These are phyloP conservation scores for Coniella lustricola DNA, from an alignment of 2,329 filamentous ascomycete species.

Conservation along the genomic window DNA sequence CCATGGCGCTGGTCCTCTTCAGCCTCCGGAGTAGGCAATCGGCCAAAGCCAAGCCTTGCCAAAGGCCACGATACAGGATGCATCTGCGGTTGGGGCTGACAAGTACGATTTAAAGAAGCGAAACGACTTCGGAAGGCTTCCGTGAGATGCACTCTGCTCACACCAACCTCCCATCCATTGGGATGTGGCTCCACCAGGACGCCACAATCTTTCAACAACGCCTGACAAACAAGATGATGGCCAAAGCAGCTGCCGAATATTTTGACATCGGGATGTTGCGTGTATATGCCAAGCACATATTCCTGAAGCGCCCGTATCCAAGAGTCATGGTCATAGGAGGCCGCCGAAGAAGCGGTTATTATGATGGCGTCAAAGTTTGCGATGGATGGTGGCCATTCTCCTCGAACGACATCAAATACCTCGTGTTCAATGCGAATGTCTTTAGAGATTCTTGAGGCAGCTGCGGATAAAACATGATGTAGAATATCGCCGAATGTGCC, in stretches of 20 bases:
- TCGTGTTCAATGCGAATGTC: background rate
- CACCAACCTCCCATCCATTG: constrained; percentile 9
- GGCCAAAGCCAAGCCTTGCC: background rate
- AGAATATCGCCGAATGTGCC: constrained; percentile 12
- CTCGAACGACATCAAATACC: constrained; percentile 6
- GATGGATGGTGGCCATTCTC: constrained; percentile 7
- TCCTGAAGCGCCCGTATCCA: constrained; percentile 5
- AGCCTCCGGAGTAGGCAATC: constrained; percentile 8
- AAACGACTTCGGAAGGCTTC: background rate
- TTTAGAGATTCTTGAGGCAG: background rate
- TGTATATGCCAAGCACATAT: constrained; percentile 3
- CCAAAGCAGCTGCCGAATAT: constrained; percentile 10
- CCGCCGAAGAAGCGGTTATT: constrained; percentile 9
- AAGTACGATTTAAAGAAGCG: background rate
- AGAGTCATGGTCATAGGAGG: constrained; percentile 3
- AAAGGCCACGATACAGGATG: too few species aligned
- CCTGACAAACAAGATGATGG: constrained; percentile 7
- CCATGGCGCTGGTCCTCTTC: background rate
- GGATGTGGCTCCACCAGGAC: constrained; percentile 2
- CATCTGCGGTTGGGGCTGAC: too few species aligned
- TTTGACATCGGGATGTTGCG: background rate
- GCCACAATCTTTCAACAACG: background rate
- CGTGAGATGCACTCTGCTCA: constrained; percentile 5
- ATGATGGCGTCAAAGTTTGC: constrained; percentile 5
- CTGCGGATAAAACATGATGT: constrained; percentile 2